phyloP scores from a whole-genome alignment of 805 yeast species.

The Yarrowia sp. region DNA sequence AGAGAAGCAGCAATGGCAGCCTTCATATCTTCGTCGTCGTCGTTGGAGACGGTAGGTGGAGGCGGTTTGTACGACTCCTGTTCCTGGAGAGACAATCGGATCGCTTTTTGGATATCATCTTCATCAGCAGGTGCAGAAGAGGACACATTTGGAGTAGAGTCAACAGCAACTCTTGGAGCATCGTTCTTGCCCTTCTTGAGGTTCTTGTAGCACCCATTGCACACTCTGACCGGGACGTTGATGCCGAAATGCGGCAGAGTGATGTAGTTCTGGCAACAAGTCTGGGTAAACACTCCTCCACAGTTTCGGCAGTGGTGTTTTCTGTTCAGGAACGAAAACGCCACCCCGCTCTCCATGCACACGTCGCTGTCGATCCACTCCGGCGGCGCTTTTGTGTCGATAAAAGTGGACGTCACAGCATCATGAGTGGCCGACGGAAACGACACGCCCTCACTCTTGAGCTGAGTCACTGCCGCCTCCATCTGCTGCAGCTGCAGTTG shows the following conservation, averaged over 20 bases:
- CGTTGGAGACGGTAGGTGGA: conserved; percentile 46
- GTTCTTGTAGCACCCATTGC: conserved; percentile 81
- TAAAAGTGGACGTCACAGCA: conserved; percentile 49
- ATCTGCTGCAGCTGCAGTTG: conserved; percentile 67
- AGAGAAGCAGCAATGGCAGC: conserved; percentile 94
- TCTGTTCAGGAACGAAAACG: conserved; percentile 78
- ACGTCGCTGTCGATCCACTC: conserved; percentile 96
- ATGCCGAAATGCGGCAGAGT: conserved; percentile 84
- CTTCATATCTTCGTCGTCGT: conserved; percentile 82
- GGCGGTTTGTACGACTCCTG: conserved; percentile 30
- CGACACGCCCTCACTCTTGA: conserved; percentile 57
- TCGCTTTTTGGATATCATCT: conserved; percentile 73
- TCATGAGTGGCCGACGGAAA: conserved; percentile 54
- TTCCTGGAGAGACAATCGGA: conserved; percentile 74
- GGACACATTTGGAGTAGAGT: background rate
- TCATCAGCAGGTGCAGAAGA: conserved; percentile 45
- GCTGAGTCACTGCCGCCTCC: conserved; percentile 55
- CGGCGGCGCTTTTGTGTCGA: conserved; percentile 91
- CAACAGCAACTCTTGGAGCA: conserved; percentile 17
- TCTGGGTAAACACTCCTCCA: conserved; percentile 89
- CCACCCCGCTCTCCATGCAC: conserved; percentile 87
- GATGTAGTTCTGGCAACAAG: conserved; percentile 70
- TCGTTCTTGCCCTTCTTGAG: conserved; percentile 39
- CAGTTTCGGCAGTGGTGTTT: conserved; percentile 97
- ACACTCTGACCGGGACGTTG: conserved; percentile 84